Evolutionary conservation across 2,329 filamentous ascomycete species (phyloP).

Genomic region (Aspergillus persii): DNA sequence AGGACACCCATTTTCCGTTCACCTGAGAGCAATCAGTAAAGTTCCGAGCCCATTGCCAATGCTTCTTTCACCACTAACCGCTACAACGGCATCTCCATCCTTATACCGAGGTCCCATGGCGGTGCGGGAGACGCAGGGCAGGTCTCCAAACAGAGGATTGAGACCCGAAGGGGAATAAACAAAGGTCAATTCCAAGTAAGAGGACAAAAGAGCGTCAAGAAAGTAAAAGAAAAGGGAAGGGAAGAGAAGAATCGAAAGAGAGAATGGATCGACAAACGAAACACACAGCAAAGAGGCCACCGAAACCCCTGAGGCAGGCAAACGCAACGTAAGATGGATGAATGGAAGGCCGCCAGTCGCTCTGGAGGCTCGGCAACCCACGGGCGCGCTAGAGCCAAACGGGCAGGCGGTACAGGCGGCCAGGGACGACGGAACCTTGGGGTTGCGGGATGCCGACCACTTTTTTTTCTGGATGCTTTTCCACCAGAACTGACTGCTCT

Average conservation of each 20-base stretch:
- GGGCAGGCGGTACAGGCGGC: constrained; percentile 11
- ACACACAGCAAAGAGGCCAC: constrained; percentile 10
- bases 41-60: background rate
- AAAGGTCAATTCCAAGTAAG: constrained; percentile 18
- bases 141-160: constrained; percentile 14
- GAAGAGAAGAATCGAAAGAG: constrained; percentile 27
- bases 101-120: constrained; percentile 61
- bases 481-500: background rate
- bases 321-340: constrained; percentile 24
- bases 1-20: constrained; percentile 87
- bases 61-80: constrained; percentile 45
- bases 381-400: constrained; percentile 11
- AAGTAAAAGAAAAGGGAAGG: constrained; percentile 16
- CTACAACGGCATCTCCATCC: constrained; percentile 61
- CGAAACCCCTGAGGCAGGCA: constrained; percentile 28
- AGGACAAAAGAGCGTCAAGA: constrained; percentile 23
- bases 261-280: constrained; percentile 17
- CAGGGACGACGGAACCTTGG: constrained; percentile 12
- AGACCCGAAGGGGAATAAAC: constrained; percentile 12
- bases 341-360: constrained; percentile 16
- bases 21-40: constrained; percentile 50
- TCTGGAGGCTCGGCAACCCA: background rate
- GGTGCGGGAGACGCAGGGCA: constrained; percentile 24
- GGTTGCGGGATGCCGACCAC: constrained; percentile 31
- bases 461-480: constrained; percentile 24